These are phyloP conservation scores for Harringtonia aguacate DNA, from an alignment of 2,329 filamentous ascomycete species.

Conservation along the genomic window DNA sequence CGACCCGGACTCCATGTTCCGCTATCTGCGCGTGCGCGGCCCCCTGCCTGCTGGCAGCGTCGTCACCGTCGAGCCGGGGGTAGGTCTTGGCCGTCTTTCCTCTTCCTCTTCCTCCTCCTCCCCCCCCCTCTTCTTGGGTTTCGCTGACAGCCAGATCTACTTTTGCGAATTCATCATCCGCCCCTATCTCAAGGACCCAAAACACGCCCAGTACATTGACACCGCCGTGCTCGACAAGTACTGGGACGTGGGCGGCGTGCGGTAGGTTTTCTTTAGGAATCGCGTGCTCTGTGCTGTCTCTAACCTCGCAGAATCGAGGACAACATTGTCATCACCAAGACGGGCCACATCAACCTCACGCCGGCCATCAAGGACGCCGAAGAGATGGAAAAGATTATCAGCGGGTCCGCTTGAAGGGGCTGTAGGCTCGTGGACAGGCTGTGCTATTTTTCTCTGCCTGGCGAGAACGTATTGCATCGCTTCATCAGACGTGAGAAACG, in stretches of 20 bases:
- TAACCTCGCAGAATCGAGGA: constrained; percentile 38
- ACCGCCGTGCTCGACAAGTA: constrained; percentile 61
- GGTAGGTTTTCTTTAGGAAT: constrained; percentile 30
- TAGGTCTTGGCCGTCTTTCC: constrained; percentile 32
- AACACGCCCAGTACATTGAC: constrained; percentile 69
- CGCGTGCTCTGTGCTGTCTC: background rate
- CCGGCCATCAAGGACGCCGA: constrained; percentile 51
- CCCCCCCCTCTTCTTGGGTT: constrained; percentile 8
- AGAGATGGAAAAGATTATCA: constrained; percentile 45
- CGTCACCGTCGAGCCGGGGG: constrained; percentile 89
- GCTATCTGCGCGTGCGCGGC: constrained; percentile 72
- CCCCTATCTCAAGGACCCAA: constrained; percentile 63
- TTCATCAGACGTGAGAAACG: too few relatives aligned
- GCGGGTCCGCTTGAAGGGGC: background rate
- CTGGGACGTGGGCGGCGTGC: constrained; percentile 70
- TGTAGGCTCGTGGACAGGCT: too few relatives aligned
- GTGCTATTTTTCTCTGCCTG: too few relatives aligned
- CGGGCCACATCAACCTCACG: constrained; percentile 54
- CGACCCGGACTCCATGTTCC: constrained; percentile 76
- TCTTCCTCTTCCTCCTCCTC: background rate
- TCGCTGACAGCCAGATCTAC: constrained; percentile 48
- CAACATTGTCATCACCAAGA: constrained; percentile 52
- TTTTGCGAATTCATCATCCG: constrained; percentile 85
- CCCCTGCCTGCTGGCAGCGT: constrained; percentile 67
- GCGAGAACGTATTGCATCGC: too few relatives aligned